Conservation (phyloP, 345 rosid species). For the Syzygium aromaticum region DNA sequence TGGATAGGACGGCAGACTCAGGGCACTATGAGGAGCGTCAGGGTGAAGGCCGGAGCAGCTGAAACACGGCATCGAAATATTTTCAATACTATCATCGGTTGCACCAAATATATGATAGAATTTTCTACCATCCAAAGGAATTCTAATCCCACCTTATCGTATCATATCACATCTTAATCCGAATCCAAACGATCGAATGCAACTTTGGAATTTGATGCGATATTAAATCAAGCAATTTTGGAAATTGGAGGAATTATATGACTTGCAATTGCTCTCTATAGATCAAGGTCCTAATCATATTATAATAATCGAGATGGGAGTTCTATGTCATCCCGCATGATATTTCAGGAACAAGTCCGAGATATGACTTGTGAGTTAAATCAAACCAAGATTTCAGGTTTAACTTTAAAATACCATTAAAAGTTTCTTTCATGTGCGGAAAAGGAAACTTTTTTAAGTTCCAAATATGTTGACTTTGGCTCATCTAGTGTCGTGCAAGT, state of each 20-base stretch:
- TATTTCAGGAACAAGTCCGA: not conserved
- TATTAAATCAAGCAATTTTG: not conserved
- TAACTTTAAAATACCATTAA: not conserved
- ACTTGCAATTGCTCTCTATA: not conserved
- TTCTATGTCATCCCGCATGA: not conserved
- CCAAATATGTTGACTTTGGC: not conserved
- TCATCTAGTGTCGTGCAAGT: not conserved
- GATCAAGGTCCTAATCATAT: accelerated
- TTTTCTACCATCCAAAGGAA: not conserved
- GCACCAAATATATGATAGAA: not conserved
- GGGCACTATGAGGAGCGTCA: accelerated
- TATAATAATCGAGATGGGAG: not conserved
- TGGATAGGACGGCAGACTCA: not conserved
- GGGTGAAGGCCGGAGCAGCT: not conserved
- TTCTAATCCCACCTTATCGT: not conserved
- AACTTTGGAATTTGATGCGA: not conserved
- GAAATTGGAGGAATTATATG: not conserved
- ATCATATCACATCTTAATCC: not conserved
- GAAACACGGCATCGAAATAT: not conserved
- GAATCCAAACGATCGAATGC: accelerated
- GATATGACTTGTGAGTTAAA: not conserved
- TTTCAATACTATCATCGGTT: not conserved
- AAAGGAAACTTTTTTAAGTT: not conserved
- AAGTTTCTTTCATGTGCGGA: not conserved
- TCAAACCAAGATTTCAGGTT: not conserved